Percentiles rank a stretch among this genome's conserved stretches.
These are phyloP conservation scores for Zasmidium angulare DNA, from an alignment of 2,329 filamentous ascomycete genomes.

Conservation along the genomic window DNA sequence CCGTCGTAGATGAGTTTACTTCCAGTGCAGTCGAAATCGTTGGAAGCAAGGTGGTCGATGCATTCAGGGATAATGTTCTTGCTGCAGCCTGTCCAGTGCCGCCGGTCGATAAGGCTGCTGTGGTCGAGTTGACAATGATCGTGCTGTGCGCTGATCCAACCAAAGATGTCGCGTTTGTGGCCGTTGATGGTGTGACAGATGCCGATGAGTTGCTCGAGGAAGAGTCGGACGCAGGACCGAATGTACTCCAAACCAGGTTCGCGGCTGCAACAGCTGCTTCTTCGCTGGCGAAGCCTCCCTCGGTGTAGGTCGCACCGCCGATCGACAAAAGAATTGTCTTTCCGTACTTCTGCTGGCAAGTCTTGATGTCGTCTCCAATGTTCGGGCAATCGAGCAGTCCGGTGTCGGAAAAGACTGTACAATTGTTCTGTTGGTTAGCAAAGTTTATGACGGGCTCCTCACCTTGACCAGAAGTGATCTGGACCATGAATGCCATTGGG, in stretches of 20 bases:
- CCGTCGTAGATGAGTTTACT: not conserved
- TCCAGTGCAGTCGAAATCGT: not conserved
- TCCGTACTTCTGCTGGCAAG: constrained; percentile 60
- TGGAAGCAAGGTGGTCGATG: not conserved
- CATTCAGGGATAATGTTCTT: too few relatives aligned
- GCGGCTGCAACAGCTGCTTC: constrained; percentile 56
- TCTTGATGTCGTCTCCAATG: constrained; percentile 55
- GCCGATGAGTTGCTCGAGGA: not conserved
- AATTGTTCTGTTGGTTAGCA: constrained; percentile 61
- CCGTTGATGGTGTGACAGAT: not conserved
- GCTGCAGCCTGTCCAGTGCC: not conserved
- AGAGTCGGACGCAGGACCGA: constrained; percentile 54
- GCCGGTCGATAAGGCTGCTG: not conserved
- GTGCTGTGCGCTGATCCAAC: not conserved
- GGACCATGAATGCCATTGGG: constrained; percentile 61
- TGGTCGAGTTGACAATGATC: not conserved
- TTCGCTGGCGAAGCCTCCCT: constrained; percentile 61
- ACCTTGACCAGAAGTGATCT: constrained; percentile 50
- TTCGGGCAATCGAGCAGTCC: constrained; percentile 61
- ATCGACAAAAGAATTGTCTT: constrained; percentile 73
- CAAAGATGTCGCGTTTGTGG: not conserved
- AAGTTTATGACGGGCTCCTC: constrained; percentile 60
- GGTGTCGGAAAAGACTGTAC: constrained; percentile 58
- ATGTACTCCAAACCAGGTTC: constrained; percentile 67
- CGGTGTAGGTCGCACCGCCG: constrained; percentile 68